phyloP scores from a whole-genome alignment of 164 flowering plant genomes.

The Saururus chinensis region DNA sequence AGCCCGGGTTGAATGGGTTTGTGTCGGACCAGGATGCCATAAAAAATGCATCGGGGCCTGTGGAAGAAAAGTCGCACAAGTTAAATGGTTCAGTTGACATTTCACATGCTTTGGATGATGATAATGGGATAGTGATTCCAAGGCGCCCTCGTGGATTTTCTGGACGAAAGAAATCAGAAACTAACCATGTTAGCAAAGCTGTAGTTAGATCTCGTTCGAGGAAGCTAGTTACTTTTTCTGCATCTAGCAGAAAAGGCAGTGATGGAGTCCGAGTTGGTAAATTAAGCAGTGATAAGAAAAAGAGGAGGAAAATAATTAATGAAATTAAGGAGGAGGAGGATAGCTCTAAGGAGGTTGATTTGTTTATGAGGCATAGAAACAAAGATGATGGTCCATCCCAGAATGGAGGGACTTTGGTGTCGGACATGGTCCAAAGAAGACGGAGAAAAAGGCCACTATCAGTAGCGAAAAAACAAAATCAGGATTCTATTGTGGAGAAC shows the following conservation, averaged over 20 bases:
- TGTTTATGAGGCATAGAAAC: conserved; percentile 14
- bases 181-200: conserved; percentile 13
- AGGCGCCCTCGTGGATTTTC: conserved; percentile 54
- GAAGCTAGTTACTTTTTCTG: not conserved
- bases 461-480: conserved; percentile 6
- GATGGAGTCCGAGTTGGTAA: conserved; percentile 17
- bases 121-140: conserved; percentile 36
- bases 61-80: conserved; percentile 5
- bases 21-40: conserved; percentile 3
- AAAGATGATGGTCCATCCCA: conserved; percentile 17
- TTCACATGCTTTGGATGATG: conserved; percentile 28
- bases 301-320: conserved; percentile 19
- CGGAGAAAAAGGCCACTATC: conserved; percentile 23
- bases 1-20: conserved; percentile 10
- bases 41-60: conserved; percentile 3
- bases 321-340: conserved; percentile 25
- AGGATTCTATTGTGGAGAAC: conserved; percentile 12
- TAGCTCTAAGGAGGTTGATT: conserved; percentile 11
- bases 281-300: conserved; percentile 15
- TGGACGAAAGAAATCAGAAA: conserved; percentile 42
- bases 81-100: conserved; percentile 3
- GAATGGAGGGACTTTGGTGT: conserved; percentile 16
- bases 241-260: conserved; percentile 7
- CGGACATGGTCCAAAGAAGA: conserved; percentile 21
- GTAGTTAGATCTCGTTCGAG: conserved; percentile 5